These are phyloP conservation scores for Gossypium lobatum DNA, from an alignment of 441 rosid species.

Conservation along the genomic window DNA sequence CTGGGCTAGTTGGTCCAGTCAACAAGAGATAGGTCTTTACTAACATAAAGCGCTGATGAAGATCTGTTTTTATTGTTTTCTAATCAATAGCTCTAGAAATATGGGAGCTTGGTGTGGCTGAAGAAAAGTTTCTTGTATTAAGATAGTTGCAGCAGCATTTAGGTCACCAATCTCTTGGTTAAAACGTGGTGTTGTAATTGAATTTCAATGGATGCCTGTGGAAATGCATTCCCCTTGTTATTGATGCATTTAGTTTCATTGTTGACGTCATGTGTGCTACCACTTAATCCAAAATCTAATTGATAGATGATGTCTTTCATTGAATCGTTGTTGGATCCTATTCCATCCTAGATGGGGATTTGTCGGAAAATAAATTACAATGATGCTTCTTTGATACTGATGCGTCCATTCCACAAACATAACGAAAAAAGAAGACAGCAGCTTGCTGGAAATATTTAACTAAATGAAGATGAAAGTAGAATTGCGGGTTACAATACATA, in stretches of 20 bases:
- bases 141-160: neutral
- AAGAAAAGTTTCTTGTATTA: neutral
- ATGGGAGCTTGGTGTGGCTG: neutral
- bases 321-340: neutral
- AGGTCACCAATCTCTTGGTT: neutral
- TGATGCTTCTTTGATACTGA: neutral
- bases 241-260: neutral
- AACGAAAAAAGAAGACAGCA: neutral
- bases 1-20: neutral
- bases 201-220: neutral
- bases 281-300: neutral
- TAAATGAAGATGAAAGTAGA: neutral
- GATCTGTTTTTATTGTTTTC: neutral
- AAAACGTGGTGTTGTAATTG: neutral
- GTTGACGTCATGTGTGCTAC: neutral
- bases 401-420: neutral
- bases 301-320: neutral
- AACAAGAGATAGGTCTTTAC: neutral
- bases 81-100: neutral
- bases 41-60: neutral
- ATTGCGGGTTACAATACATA: neutral
- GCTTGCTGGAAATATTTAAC: neutral
- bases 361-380: neutral
- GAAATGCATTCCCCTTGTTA: neutral
- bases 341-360: neutral